Percentiles rank a stretch among this genome's conserved stretches.
Evolutionary conservation across 2,329 filamentous ascomycete species (phyloP).

Genomic region (Calonectria montana): DNA sequence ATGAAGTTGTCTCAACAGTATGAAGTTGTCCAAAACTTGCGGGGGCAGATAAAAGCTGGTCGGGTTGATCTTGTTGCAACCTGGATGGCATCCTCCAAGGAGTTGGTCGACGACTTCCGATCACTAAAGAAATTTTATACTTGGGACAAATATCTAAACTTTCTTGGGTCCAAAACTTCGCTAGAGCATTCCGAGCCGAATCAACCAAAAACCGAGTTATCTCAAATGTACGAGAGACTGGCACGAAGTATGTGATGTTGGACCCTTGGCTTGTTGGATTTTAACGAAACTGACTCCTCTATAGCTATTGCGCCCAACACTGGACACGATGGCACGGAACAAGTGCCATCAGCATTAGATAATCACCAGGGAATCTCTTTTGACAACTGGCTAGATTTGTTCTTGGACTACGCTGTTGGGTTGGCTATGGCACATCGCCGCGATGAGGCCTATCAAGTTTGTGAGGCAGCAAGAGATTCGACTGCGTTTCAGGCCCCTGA

Average conservation of each 20-base stretch:
- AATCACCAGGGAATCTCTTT: conserved; percentile 84
- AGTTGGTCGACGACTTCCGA: conserved; percentile 72
- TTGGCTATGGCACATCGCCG: conserved; percentile 75
- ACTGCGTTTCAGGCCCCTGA: conserved; percentile 83
- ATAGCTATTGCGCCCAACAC: conserved; percentile 49
- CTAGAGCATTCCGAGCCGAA: conserved; percentile 33
- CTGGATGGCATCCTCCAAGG: conserved; percentile 70
- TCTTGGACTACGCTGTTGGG: conserved; percentile 86
- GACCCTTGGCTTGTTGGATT: background rate
- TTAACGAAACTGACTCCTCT: background rate
- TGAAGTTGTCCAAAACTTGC: conserved; percentile 56
- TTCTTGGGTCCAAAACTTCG: conserved; percentile 56
- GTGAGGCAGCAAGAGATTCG: conserved; percentile 81
- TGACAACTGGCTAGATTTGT: conserved; percentile 87
- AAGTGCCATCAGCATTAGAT: conserved; percentile 48
- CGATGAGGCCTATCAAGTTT: conserved; percentile 81
- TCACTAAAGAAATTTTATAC: conserved; percentile 73
- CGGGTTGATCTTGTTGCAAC: conserved; percentile 55
- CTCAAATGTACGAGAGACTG: conserved; percentile 67
- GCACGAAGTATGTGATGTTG: conserved; percentile 59
- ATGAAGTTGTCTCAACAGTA: conserved; percentile 55
- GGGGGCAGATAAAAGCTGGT: conserved; percentile 54
- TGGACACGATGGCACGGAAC: conserved; percentile 36
- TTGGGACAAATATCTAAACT: conserved; percentile 73
- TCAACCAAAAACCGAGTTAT: conserved; percentile 56